phyloP scores from a whole-genome alignment of 306 rosid species.

The Astragalus membranaceus region DNA sequence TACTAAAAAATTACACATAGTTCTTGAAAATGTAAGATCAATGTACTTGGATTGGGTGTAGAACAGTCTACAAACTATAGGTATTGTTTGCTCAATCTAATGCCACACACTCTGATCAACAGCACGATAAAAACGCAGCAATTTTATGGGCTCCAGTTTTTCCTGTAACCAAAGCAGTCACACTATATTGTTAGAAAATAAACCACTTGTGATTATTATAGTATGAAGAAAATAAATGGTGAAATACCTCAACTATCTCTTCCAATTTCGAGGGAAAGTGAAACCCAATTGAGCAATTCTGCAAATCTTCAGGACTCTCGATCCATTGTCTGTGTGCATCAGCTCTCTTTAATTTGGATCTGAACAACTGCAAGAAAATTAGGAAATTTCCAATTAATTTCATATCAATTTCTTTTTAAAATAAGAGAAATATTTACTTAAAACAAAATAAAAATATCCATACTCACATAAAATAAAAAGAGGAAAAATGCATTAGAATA shows the following conservation, averaged over 20 bases:
- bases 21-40: not conserved
- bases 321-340: slow-evolving; percentile 81
- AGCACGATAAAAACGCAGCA: slow-evolving; percentile 72
- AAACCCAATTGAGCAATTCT: slow-evolving; percentile 82
- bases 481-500: not conserved
- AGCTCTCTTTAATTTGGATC: slow-evolving; percentile 57
- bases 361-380: slow-evolving; percentile 50
- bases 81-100: not conserved
- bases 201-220: not conserved
- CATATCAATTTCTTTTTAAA: not conserved
- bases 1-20: slow-evolving; percentile 14
- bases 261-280: slow-evolving; percentile 49
- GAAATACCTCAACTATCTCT: slow-evolving; percentile 51
- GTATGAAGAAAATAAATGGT: not conserved
- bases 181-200: not conserved
- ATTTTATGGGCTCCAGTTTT: slow-evolving; percentile 57
- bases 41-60: not conserved
- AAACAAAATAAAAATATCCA: not conserved
- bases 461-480: not conserved
- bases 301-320: slow-evolving; percentile 66
- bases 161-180: slow-evolving; percentile 46
- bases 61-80: not conserved
- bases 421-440: not conserved
- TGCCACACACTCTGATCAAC: slow-evolving; percentile 19
- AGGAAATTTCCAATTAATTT: not conserved